Evolutionary conservation across 805 yeast genomes (phyloP).

Genomic region (Yamadazyma scolyti): DNA sequence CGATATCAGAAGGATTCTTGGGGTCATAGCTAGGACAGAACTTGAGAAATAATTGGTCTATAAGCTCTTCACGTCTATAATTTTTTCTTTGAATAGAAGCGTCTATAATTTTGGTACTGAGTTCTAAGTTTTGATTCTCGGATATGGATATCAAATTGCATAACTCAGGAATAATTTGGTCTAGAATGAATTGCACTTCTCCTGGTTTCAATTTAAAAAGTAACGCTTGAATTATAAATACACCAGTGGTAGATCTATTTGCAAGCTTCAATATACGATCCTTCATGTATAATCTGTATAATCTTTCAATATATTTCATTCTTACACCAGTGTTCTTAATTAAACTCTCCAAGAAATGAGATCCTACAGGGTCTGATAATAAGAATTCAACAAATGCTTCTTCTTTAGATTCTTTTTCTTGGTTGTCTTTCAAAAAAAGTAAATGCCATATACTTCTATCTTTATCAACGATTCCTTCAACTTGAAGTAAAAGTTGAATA

Average conservation of each 20-base stretch:
- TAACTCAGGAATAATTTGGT: conserved; percentile 63
- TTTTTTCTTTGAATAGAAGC: conserved; percentile 57
- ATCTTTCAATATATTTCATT: conserved; percentile 62
- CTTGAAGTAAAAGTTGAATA: conserved; percentile 67
- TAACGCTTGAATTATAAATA: conserved; percentile 71
- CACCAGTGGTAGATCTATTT: conserved; percentile 80
- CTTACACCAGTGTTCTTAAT: conserved; percentile 60
- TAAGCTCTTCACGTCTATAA: conserved; percentile 58
- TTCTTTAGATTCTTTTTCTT: conserved; percentile 55
- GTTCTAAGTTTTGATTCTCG: conserved; percentile 64
- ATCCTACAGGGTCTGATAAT: conserved; percentile 85
- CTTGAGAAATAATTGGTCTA: conserved; percentile 40
- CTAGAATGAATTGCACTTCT: conserved; percentile 61
- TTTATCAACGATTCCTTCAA: conserved; percentile 77
- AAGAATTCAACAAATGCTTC: conserved; percentile 81
- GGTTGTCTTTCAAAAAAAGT: conserved; percentile 50
- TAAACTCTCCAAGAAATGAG: conserved; percentile 80
- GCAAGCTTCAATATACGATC: conserved; percentile 72
- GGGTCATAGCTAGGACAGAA: conserved; percentile 38
- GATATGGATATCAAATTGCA: conserved; percentile 46
- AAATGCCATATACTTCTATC: conserved; percentile 69
- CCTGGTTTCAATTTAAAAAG: conserved; percentile 59
- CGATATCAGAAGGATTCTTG: conserved; percentile 11
- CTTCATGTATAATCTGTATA: conserved; percentile 68
- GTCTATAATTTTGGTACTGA: conserved; percentile 63